Conservation (phyloP, 331 rosid genomes). For the Acacia pycnantha region DNA sequence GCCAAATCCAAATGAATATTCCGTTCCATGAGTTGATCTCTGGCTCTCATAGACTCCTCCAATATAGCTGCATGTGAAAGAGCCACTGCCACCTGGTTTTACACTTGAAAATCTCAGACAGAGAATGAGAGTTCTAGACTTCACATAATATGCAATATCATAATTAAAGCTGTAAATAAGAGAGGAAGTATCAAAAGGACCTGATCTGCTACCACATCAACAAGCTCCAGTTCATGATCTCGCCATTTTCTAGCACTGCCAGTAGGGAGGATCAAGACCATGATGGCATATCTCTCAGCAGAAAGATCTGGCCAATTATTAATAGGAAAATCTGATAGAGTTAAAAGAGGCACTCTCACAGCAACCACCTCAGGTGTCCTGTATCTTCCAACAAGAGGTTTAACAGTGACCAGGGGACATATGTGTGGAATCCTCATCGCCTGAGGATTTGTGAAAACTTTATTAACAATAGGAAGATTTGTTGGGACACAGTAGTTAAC, state of each 20-base stretch:
- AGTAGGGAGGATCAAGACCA: constrained; percentile 91
- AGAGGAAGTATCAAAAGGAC: constrained; percentile 34
- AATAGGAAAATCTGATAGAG: constrained; percentile 77
- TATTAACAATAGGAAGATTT: constrained; percentile 61
- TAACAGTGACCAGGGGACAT: constrained; percentile 73
- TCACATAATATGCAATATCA: background rate
- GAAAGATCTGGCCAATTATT: constrained; percentile 84
- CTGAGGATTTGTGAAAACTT: constrained; percentile 64
- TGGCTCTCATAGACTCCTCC: constrained; percentile 94
- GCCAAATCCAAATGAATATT: constrained; percentile 81
- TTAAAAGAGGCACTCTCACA: constrained; percentile 80
- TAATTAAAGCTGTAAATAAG: background rate
- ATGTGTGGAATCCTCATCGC: constrained; percentile 67
- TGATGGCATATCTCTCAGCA: constrained; percentile 76
- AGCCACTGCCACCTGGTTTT: constrained; percentile 86
- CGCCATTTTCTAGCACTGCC: constrained; percentile 81
- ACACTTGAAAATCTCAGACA: constrained; percentile 26
- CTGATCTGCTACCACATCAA: constrained; percentile 94
- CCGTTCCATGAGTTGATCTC: constrained; percentile 84
- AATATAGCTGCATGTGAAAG: constrained; percentile 97
- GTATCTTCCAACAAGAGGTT: constrained; percentile 68
- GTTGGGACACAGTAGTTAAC: constrained; percentile 64
- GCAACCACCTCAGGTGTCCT: constrained; percentile 82
- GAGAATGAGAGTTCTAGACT: background rate
- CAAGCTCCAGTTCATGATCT: constrained; percentile 85